These are phyloP conservation scores for Yarrowia yakushimensis DNA, from an alignment of 805 yeast genomes.

Conservation along the genomic window DNA sequence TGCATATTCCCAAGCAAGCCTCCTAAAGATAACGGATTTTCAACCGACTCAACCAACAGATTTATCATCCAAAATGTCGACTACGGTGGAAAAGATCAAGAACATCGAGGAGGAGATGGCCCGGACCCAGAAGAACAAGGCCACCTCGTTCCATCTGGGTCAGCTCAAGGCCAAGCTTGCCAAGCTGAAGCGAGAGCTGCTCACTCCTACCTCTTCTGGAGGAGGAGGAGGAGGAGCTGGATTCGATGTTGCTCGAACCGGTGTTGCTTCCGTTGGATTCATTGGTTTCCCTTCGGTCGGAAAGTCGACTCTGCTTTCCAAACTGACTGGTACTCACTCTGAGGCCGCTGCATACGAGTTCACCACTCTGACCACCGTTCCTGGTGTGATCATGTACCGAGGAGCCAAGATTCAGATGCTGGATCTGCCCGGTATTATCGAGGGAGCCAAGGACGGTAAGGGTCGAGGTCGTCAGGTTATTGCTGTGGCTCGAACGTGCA, in stretches of 20 bases:
- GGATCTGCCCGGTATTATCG: slow-evolving; percentile 94
- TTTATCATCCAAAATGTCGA: slow-evolving; percentile 25
- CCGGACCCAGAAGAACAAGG: slow-evolving; percentile 94
- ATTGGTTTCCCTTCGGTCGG: slow-evolving; percentile 98
- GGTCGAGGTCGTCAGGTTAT: slow-evolving; percentile 98
- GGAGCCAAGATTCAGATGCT: slow-evolving; percentile 99
- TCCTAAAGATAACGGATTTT: neutral
- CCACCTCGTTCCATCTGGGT: slow-evolving; percentile 95
- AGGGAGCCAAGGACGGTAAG: slow-evolving; percentile 97
- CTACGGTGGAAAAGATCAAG: slow-evolving; percentile 25
- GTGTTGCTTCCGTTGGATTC: slow-evolving; percentile 95
- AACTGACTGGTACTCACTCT: slow-evolving; percentile 91
- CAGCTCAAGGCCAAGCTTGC: slow-evolving; percentile 96
- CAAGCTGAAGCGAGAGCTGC: slow-evolving; percentile 85
- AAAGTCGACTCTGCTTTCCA: slow-evolving; percentile 66
- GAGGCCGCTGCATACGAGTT: slow-evolving; percentile 98
- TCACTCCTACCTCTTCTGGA: slow-evolving; percentile 63
- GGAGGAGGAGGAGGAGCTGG: slow-evolving; percentile 93
- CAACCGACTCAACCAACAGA: too few species aligned
- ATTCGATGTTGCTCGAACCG: slow-evolving; percentile 98
- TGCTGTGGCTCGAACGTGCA: slow-evolving; percentile 98
- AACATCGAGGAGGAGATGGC: slow-evolving; percentile 95
- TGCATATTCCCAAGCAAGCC: slow-evolving; percentile 13
- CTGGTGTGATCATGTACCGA: slow-evolving; percentile 90
- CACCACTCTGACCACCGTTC: slow-evolving; percentile 95